Evolutionary conservation across 345 rosid species (phyloP).

Genomic region (Gossypium herbaceum): DNA sequence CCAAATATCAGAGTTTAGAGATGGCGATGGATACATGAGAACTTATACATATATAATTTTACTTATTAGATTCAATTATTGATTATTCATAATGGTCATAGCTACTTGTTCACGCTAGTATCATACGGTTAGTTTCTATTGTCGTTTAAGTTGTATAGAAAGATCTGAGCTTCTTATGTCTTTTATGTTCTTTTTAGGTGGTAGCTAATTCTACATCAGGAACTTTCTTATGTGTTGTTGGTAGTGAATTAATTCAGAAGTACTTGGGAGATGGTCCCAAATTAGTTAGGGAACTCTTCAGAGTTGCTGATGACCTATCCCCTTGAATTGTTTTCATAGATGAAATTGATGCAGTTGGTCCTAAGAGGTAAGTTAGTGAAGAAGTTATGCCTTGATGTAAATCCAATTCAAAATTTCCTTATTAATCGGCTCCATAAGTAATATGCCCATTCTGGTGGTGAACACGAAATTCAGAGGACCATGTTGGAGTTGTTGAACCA

Average conservation of each 20-base stretch:
- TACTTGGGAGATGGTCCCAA: slow-evolving; percentile 94
- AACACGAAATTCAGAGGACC: slow-evolving; percentile 97
- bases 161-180: background rate
- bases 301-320: slow-evolving; percentile 93
- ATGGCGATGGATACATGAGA: background rate
- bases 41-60: background rate
- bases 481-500: slow-evolving; percentile 95
- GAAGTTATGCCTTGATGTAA: background rate
- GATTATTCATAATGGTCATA: background rate
- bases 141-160: background rate
- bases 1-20: background rate
- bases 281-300: slow-evolving; percentile 88
- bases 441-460: slow-evolving; percentile 93
- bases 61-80: background rate
- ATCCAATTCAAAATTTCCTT: background rate
- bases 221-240: slow-evolving; percentile 91
- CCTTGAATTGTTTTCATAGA: slow-evolving; percentile 96
- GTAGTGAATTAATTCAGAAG: slow-evolving; percentile 93
- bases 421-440: slow-evolving; percentile 39
- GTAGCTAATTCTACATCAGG: slow-evolving; percentile 97
- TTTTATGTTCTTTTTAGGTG: slow-evolving; percentile 47
- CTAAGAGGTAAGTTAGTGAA: slow-evolving; percentile 58
- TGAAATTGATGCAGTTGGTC: slow-evolving; percentile 97
- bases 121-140: background rate
- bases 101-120: background rate